phyloP scores from a whole-genome alignment of 306 rosid genomes.

The Inga laurina region DNA sequence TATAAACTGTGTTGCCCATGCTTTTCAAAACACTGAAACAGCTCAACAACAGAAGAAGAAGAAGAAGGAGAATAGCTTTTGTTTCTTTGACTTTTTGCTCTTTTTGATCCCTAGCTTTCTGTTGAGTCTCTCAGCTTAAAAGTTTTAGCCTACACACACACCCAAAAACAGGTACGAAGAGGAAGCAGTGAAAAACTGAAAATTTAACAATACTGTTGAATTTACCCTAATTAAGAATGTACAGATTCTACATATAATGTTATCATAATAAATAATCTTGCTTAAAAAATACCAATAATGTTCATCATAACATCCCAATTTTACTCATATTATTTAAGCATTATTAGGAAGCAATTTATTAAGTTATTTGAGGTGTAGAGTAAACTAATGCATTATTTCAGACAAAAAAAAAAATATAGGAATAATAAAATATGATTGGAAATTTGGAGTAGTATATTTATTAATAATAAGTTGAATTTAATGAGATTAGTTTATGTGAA shows the following conservation, averaged over 20 bases:
- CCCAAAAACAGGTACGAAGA: not conserved
- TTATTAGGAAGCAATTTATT: too few species aligned
- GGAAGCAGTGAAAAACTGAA: not conserved
- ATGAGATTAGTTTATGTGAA: too few species aligned
- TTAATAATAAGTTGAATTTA: too few species aligned
- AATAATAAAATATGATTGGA: too few species aligned
- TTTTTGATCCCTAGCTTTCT: not conserved
- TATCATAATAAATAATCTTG: not conserved
- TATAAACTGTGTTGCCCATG: not conserved
- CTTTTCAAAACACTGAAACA: not conserved
- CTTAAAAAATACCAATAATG: not conserved
- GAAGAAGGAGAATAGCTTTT: not conserved
- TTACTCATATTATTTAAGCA: too few species aligned
- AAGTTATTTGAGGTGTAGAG: too few species aligned
- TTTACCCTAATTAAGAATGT: not conserved
- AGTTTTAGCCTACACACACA: not conserved
- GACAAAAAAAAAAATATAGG: too few species aligned
- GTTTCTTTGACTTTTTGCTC: not conserved
- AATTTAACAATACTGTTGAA: not conserved
- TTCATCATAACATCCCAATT: too few species aligned
- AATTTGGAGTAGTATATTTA: too few species aligned
- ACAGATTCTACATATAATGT: not conserved
- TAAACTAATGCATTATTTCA: too few species aligned
- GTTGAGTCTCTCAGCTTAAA: not conserved
- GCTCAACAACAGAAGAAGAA: not conserved